Evolutionary conservation across 257 asterid genomes (phyloP), one percentile per base, ranked within the genome.

Genomic region (Petrea volubilis): DNA sequence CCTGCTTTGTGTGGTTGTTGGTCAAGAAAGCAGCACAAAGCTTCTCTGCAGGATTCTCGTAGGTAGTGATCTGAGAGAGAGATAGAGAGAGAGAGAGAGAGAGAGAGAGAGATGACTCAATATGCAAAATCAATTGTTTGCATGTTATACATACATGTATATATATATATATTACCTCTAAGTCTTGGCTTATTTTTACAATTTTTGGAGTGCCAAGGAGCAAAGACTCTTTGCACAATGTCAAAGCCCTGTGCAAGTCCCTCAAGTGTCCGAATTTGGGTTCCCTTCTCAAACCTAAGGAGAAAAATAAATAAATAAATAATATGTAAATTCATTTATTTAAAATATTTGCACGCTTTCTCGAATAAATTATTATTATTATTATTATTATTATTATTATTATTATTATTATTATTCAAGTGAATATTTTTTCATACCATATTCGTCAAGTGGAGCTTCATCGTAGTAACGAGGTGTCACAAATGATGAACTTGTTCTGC

Each of bases 391-490:
- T 11, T 46, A 6, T 15, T 6, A 51, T 8, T 18, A n/a, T n/a
- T n/a, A n/a, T 7, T 4, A 20, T 1, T 49, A 7, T 11, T 46
- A 6, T 15, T 6, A 51, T 8, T 18, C 20, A 17, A 51, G 28
- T 51, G 27, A 21, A 21, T 10, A 1, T 24, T 20, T n/a, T 2
- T 2, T 10, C 10, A 14, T 60, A 90, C 98, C 99, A 66, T 14
- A 94, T 88, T 92, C 97, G 80, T 94, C 99, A 0, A 94, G 91
- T 52, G 99, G 99, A 23, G 99, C 99, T 83, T 94, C 99, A 21
- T 94, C 99, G 23, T 94, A 94, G 78, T 94, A 94, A 20, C 97
- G 92, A 27, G 99, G 86, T 43, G 99, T 79, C 71, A 94, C 99
- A 11, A 94, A 94, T 14, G 97, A 89, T 31, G 99, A 94, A 59